Conservation (phyloP, 1,284 basidiomycete species). For the Ustilago esculenta region DNA sequence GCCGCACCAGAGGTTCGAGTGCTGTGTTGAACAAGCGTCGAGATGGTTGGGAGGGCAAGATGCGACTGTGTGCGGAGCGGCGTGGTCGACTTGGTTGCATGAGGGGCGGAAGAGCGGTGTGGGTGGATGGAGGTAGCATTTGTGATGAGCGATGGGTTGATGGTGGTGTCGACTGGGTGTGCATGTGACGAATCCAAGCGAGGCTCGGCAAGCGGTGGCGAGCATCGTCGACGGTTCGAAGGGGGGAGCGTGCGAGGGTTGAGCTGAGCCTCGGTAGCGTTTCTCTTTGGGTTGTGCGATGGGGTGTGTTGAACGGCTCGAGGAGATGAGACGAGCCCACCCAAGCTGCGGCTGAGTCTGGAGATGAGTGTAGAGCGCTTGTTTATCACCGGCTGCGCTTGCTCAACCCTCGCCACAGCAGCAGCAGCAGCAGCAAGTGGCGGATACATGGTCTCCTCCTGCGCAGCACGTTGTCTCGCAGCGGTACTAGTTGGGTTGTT, state of each 20-base stretch:
- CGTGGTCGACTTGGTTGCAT: no score
- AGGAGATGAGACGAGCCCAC: slow-evolving; percentile 16
- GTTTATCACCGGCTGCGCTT: slow-evolving; percentile 13
- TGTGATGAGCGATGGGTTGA: slow-evolving; percentile 26
- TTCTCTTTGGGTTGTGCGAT: slow-evolving; percentile 20
- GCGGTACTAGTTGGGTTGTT: slow-evolving; percentile 19
- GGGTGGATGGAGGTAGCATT: slow-evolving; percentile 17
- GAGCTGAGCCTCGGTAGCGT: slow-evolving; percentile 20
- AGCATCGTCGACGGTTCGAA: no score
- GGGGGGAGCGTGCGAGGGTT: no score
- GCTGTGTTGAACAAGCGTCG: no score
- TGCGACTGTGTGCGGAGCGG: no score
- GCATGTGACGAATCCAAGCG: no score
- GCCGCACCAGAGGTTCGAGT: no score
- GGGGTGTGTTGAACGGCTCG: no score
- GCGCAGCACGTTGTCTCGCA: neutral
- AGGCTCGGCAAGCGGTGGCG: no score
- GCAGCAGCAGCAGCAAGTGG: slow-evolving; percentile 1
- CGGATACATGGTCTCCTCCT: slow-evolving; percentile 16
- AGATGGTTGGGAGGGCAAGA: no score
- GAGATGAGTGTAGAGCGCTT: slow-evolving; percentile 31
- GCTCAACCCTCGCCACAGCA: neutral
- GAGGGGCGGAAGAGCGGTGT: neutral
- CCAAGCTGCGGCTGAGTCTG: slow-evolving; percentile 33
- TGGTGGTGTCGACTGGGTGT: slow-evolving; percentile 1